Percentiles rank a stretch among this genome's conserved stretches.
Conservation (phyloP, 2,329 filamentous ascomycete species). For the Calonectria hawksworthii region DNA sequence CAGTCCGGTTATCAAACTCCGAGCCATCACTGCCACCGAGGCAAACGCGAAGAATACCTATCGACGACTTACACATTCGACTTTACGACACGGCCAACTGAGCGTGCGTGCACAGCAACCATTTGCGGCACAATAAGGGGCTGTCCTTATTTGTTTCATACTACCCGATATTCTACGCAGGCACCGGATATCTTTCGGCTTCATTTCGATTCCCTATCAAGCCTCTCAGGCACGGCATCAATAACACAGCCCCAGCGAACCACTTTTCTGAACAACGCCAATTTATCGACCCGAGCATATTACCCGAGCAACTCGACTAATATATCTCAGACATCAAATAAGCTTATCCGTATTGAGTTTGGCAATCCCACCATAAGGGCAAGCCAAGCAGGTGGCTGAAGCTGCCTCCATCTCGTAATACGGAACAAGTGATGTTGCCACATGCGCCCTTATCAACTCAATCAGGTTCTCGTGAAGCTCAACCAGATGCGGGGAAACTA, state of each 20-base stretch:
- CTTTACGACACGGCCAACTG: not conserved
- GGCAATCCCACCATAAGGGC: not conserved
- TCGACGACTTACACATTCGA: not conserved
- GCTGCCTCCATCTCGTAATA: not conserved
- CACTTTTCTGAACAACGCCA: not conserved
- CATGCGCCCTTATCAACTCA: not conserved
- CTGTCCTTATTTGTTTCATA: not conserved
- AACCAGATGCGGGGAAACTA: not conserved
- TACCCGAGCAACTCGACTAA: not conserved
- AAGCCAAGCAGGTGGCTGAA: not conserved
- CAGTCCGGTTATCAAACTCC: not conserved
- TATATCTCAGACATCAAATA: not conserved
- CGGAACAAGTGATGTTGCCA: not conserved
- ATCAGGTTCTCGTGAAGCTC: not conserved
- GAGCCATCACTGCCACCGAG: not conserved
- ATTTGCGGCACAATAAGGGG: not conserved
- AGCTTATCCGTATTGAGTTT: not conserved
- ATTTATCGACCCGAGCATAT: not conserved
- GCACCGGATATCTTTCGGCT: not conserved
- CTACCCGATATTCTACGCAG: not conserved
- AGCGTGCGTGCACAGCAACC: not conserved
- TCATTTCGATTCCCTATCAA: not conserved
- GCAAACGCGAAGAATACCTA: not conserved
- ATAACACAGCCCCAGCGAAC: not conserved
- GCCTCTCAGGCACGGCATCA: not conserved